Evolutionary conservation across 257 asterid species (phyloP).

Genomic region (Plantago major): DNA sequence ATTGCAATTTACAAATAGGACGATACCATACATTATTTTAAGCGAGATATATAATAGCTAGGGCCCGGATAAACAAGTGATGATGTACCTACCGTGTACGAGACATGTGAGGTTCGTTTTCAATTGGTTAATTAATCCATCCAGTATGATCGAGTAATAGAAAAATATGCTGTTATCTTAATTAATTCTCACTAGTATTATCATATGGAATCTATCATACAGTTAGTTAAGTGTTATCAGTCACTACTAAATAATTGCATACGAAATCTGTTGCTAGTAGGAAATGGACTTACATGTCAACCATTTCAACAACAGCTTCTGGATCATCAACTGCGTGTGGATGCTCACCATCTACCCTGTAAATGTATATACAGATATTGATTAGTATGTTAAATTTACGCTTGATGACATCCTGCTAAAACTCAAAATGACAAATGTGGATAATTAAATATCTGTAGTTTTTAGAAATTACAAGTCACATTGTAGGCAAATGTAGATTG

Average conservation of each 20-base stretch:
- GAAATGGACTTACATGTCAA: constrained; percentile 47
- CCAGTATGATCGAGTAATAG: constrained; percentile 14
- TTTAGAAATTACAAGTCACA: too few relatives aligned
- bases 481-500: too few relatives aligned
- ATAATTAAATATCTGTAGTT: too few relatives aligned
- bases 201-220: too few relatives aligned
- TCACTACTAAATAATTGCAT: too few relatives aligned
- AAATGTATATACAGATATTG: background rate
- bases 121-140: background rate
- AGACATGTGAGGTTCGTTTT: constrained; percentile 27
- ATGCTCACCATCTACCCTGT: constrained; percentile 45
- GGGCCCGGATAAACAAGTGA: background rate
- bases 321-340: constrained; percentile 65
- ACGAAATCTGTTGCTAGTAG: background rate
- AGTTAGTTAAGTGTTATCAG: too few relatives aligned
- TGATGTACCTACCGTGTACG: constrained; percentile 21
- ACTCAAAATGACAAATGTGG: too few relatives aligned
- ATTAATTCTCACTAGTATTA: too few relatives aligned
- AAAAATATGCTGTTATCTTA: background rate
- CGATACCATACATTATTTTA: background rate
- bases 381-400: too few relatives aligned
- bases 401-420: too few relatives aligned
- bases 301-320: constrained; percentile 62
- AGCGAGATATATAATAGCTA: background rate
- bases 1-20: background rate